These are phyloP conservation scores for Sideroxylon spinosum DNA, from an alignment of 179 eudicot species.

Conservation along the genomic window DNA sequence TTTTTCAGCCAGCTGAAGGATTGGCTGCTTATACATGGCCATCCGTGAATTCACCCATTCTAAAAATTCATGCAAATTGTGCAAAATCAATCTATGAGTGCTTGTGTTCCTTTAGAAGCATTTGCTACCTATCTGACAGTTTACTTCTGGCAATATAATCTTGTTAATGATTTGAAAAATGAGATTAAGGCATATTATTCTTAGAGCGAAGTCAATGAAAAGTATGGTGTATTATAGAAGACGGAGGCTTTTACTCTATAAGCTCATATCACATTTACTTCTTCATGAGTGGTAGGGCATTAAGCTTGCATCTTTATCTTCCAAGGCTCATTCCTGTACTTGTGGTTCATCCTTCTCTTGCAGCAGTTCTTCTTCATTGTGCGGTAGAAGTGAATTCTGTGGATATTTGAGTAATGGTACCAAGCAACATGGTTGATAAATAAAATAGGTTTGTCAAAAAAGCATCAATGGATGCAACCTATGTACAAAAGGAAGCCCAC, in stretches of 20 bases:
- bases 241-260: background rate
- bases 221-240: background rate
- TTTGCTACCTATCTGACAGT: background rate
- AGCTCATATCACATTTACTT: background rate
- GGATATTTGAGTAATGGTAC: background rate
- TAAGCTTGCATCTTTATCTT: slow-evolving; percentile 1
- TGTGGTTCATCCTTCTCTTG: background rate
- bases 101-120: background rate
- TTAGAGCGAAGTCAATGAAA: too few species aligned
- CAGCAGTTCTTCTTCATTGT: background rate
- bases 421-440: too few species aligned
- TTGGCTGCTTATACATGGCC: background rate
- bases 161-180: background rate
- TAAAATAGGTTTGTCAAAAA: too few species aligned
- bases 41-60: background rate
- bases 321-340: background rate
- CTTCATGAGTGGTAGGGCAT: background rate
- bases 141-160: background rate
- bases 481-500: too few species aligned
- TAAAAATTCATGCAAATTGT: background rate
- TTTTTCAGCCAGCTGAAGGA: background rate
- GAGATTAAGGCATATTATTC: background rate
- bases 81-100: background rate
- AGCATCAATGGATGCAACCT: too few species aligned
- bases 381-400: background rate